phyloP scores from a whole-genome alignment of 306 rosid species.

The Inga oerstediana region DNA sequence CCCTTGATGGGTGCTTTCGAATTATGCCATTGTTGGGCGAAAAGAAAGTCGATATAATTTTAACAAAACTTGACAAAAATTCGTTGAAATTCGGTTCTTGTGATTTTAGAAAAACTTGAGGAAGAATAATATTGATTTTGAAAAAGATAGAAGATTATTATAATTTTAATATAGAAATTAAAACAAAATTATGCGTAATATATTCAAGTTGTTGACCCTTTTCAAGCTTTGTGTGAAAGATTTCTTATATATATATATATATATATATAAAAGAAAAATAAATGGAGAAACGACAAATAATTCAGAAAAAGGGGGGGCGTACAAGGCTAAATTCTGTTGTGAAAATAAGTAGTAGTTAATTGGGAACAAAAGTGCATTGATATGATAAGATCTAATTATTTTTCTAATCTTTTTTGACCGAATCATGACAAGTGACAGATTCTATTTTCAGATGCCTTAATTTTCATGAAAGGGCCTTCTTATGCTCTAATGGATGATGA shows the following conservation, averaged over 20 bases:
- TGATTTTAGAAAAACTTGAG: neutral
- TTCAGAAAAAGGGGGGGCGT: neutral
- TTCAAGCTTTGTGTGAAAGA: neutral
- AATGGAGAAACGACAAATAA: neutral
- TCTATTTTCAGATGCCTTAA: conserved; percentile 33
- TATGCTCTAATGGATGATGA: conserved; percentile 12
- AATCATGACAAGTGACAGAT: conserved; percentile 45
- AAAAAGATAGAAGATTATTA: neutral
- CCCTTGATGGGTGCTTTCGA: too few species aligned
- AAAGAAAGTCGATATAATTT: too few species aligned
- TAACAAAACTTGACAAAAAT: too few species aligned
- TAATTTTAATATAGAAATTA: too few species aligned
- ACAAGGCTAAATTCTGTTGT: conserved; percentile 29
- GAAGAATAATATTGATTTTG: too few species aligned
- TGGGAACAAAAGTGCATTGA: conserved; percentile 33
- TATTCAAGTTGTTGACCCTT: neutral
- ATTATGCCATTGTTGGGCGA: too few species aligned
- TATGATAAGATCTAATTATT: neutral
- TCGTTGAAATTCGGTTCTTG: too few species aligned
- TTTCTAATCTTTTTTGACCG: conserved; percentile 43
- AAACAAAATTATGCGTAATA: neutral
- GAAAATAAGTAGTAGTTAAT: conserved; percentile 21
- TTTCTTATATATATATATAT: neutral
- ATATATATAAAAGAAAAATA: too few species aligned
- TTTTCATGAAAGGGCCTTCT: conserved; percentile 29